Evolutionary conservation across 2,329 filamentous ascomycete genomes (phyloP), one percentile per base, ranked within the genome.

Genomic region (Verticillium isaacii): DNA sequence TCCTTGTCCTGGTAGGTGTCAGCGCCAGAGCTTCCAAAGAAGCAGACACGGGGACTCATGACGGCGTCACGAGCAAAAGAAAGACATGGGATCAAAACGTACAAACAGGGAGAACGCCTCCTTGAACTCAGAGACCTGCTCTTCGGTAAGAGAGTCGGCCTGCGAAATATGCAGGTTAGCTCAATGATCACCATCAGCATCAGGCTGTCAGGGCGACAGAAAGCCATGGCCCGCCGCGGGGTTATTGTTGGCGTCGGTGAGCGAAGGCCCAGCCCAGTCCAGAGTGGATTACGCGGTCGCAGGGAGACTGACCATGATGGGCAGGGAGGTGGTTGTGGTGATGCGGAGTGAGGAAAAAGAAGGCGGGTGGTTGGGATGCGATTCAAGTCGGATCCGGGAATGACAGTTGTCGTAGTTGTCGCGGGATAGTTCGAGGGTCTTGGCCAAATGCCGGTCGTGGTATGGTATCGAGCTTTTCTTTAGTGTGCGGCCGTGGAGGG

Each of bases 111-210:
- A 99, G 84, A 99, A 99, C 61, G 95, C 95, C 85, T 99, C 95
- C 91, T 98, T 99, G 86, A 98, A 99, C 85, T 99, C 95, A 77
- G 95, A 98, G 78, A 99, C 95, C 87, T 99, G 95, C 84, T 99
- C 95, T 86, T 99, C 95, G 72, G 95, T 98, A 75, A 99, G 90
- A 79, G 94, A 94, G 79, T 99, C 95, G 78, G 94, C 94, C 94
- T 98, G 77, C 61, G 60, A 45, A 14, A 32, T 32, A 12, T 25
- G 23, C 29, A 58, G 39, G 57, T 65, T 52, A 52, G 45, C 45
- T 25, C 3, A 14, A 25, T 23, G n/a, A 52, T 23, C 19, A 8
- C 45, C n/a, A 52, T 23, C 19, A 23, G 19, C 19, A 25, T 52
- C 19, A 12, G 11, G 45, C 45, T 52, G 19, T n/a, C n/a, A 52